phyloP scores from a whole-genome alignment of 768 basidiomycete genomes.

The Boletus sp. region DNA sequence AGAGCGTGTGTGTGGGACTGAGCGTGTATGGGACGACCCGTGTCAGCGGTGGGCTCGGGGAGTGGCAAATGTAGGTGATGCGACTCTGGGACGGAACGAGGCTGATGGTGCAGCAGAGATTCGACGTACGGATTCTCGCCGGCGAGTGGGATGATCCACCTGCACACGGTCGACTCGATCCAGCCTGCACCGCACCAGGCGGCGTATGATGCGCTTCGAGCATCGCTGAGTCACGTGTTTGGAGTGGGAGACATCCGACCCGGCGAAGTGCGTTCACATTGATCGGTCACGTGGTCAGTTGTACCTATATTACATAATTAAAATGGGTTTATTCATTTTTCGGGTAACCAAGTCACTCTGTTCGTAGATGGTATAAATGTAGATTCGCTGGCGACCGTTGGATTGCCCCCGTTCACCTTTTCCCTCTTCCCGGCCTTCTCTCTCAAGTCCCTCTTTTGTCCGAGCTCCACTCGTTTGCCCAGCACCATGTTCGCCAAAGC shows the following conservation, averaged over 20 bases:
- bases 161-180: slow-evolving; percentile 72
- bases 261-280: background rate
- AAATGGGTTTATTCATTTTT: background rate
- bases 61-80: slow-evolving; percentile 68
- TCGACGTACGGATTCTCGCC: slow-evolving; percentile 77
- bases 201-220: slow-evolving; percentile 59
- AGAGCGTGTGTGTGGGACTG: slow-evolving; percentile 53
- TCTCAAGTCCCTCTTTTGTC: slow-evolving; percentile 17
- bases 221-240: slow-evolving; percentile 27
- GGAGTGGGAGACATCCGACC: slow-evolving; percentile 19
- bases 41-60: slow-evolving; percentile 56
- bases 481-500: slow-evolving; percentile 36
- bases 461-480: slow-evolving; percentile 10
- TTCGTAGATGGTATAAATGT: background rate
- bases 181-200: slow-evolving; percentile 71
- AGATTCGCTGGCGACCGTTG: background rate
- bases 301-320: slow-evolving; percentile 14
- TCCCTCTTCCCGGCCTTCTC: background rate
- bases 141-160: slow-evolving; percentile 54
- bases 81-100: background rate
- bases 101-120: slow-evolving; percentile 39
- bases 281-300: background rate
- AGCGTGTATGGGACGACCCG: slow-evolving; percentile 56
- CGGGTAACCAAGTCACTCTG: background rate
- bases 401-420: background rate